A percentile compares a stretch with the other conserved stretches of the same genome.
phyloP scores from a whole-genome alignment of 768 basidiomycete species.

The Podaxis sp. region DNA sequence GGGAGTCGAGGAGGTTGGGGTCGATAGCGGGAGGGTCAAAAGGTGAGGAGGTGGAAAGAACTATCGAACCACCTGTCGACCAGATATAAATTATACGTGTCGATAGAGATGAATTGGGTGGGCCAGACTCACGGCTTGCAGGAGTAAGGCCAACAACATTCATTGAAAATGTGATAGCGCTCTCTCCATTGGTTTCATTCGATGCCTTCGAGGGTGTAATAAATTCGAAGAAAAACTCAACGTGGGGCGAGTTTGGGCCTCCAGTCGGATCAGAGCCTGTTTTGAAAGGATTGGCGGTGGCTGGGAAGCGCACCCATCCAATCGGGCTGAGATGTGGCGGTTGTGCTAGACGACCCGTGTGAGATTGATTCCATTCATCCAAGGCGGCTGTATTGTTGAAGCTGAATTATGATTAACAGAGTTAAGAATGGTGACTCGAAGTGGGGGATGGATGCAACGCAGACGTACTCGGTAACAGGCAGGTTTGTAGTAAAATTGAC shows the following conservation, averaged over 20 bases:
- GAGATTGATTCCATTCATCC: background rate
- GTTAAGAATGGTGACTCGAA: too few relatives aligned
- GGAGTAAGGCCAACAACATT: background rate
- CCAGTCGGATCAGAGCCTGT: conserved; percentile 8
- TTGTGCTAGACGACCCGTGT: conserved; percentile 3
- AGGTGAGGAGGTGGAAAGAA: conserved; percentile 8
- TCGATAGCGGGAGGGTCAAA: conserved; percentile 17
- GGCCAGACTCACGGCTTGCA: background rate
- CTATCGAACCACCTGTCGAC: conserved; percentile 16
- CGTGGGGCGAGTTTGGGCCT: background rate
- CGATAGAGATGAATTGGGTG: background rate
- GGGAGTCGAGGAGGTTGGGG: conserved; percentile 6
- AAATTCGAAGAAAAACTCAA: background rate
- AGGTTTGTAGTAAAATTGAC: conserved; percentile 14
- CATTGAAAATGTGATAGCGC: background rate
- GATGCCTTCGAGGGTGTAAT: background rate
- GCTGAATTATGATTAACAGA: background rate
- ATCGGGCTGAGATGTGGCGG: background rate
- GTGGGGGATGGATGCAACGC: too few relatives aligned
- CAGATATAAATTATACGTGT: background rate
- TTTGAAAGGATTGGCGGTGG: conserved; percentile 6
- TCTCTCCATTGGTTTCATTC: background rate
- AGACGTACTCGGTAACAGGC: conserved; percentile 15
- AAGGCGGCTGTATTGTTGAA: background rate
- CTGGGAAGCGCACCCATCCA: conserved; percentile 11